Percentiles rank a stretch among this genome's conserved stretches.
phyloP scores from a whole-genome alignment of 2,329 filamentous ascomycete genomes.

The Apiospora sp. region DNA sequence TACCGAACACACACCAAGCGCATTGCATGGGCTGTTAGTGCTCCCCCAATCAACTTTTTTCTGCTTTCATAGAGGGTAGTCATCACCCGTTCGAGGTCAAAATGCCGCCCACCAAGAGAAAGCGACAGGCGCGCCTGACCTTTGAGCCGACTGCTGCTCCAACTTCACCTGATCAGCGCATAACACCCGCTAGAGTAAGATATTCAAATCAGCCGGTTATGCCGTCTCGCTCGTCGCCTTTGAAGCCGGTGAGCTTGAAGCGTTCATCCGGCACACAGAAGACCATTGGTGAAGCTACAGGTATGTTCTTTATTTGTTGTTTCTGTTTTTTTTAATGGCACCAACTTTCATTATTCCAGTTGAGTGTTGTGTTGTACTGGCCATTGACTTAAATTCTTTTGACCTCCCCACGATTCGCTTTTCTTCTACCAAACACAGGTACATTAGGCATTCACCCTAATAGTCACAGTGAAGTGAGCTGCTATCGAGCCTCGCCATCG shows the following conservation, averaged over 20 bases:
- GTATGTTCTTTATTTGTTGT: background rate
- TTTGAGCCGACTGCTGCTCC: conserved; percentile 40
- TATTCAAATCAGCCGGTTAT: conserved; percentile 32
- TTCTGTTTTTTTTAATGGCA: background rate
- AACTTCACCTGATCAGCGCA: conserved; percentile 33
- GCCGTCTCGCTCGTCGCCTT: conserved; percentile 29
- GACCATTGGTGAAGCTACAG: background rate
- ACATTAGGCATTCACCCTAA: background rate
- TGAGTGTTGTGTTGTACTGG: background rate
- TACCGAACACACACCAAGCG: background rate
- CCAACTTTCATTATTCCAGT: background rate
- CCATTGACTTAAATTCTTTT: background rate
- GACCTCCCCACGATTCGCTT: background rate
- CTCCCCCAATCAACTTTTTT: background rate
- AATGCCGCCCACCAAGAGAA: conserved; percentile 33
- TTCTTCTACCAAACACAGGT: background rate
- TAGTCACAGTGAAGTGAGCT: background rate
- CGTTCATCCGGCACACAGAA: conserved; percentile 22
- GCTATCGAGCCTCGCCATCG: background rate
- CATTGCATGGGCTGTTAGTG: background rate
- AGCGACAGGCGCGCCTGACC: conserved; percentile 41
- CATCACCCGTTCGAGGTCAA: background rate
- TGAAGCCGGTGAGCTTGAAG: conserved; percentile 28
- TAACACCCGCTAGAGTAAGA: conserved; percentile 40
- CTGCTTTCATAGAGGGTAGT: background rate